Conservation (phyloP, 352 stramenopile genomes). For the Pythium rhizo-oryzae region DNA sequence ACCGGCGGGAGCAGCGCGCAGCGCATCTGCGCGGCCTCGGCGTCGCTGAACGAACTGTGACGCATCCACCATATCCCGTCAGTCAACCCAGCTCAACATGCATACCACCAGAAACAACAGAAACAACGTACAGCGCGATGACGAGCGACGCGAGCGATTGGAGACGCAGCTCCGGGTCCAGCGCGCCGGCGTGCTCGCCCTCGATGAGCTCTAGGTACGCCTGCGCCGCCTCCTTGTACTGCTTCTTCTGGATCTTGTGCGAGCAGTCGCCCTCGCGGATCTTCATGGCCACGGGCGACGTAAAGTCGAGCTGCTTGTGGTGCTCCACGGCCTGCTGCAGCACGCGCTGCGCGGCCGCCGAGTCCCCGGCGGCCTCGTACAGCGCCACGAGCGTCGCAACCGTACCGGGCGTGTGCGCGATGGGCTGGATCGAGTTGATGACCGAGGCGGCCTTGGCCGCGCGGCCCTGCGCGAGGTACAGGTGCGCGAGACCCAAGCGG, state of each 20-base stretch:
- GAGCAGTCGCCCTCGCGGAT: constrained; percentile 80
- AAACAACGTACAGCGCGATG: constrained; percentile 67
- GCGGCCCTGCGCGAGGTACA: constrained; percentile 68
- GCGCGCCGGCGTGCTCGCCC: constrained; percentile 51
- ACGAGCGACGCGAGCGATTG: constrained; percentile 80
- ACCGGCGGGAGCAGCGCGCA: constrained; percentile 66
- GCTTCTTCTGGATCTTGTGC: constrained; percentile 80
- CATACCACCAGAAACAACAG: not conserved
- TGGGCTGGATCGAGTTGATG: constrained; percentile 60
- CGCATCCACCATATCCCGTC: not conserved
- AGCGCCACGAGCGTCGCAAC: constrained; percentile 81
- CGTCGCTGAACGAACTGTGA: constrained; percentile 78
- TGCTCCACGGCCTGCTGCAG: constrained; percentile 53
- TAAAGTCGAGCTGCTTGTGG: constrained; percentile 58
- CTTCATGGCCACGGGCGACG: constrained; percentile 62
- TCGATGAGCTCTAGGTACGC: constrained; percentile 76
- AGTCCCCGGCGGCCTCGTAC: constrained; percentile 67
- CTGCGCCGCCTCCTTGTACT: constrained; percentile 63
- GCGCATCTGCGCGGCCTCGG: constrained; percentile 60
- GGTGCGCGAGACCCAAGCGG: constrained; percentile 64
- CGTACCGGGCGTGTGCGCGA: constrained; percentile 69
- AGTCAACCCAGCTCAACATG: not conserved
- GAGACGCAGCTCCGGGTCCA: constrained; percentile 74
- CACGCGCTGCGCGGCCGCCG: constrained; percentile 49
- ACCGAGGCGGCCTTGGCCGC: constrained; percentile 54